These are phyloP conservation scores for Boletus subluridellus DNA, from an alignment of 1,284 basidiomycete species.

Conservation along the genomic window DNA sequence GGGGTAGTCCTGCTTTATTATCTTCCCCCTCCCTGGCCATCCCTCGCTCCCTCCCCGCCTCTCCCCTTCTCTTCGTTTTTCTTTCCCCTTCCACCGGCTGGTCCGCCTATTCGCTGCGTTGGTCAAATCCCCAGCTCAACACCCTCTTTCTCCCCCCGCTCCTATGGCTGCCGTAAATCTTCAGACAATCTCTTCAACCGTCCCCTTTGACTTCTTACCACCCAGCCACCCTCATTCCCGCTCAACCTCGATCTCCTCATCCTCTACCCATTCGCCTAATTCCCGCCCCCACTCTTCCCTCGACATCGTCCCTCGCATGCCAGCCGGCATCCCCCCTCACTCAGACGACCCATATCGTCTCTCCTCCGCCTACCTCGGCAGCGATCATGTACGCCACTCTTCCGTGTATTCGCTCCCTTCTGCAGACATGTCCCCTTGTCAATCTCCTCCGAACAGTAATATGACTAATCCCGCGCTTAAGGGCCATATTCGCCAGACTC, in stretches of 20 bases:
- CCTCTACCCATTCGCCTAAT: conserved; percentile 63
- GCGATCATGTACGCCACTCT: conserved; percentile 47
- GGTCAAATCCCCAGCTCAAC: conserved; percentile 41
- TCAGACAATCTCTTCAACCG: conserved; percentile 61
- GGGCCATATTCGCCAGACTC: conserved; percentile 65
- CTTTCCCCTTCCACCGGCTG: conserved; percentile 32
- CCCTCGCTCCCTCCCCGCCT: conserved; percentile 1
- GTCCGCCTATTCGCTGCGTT: conserved; percentile 34
- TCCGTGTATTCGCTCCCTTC: conserved; percentile 44
- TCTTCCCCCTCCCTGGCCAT: neutral
- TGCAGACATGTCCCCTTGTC: conserved; percentile 46
- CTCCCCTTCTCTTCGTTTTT: conserved; percentile 1
- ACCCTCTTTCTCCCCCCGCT: conserved; percentile 32
- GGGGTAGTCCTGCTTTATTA: conserved; percentile 22
- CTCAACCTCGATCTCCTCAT: conserved; percentile 72
- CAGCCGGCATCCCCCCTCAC: conserved; percentile 46
- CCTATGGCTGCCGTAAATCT: conserved; percentile 70
- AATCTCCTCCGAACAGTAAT: conserved; percentile 70
- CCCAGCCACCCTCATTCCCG: conserved; percentile 63
- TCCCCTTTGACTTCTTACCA: conserved; percentile 68
- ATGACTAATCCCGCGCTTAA: conserved; percentile 67
- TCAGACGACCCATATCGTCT: conserved; percentile 67
- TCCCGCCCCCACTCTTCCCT: conserved; percentile 76
- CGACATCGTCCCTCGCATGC: conserved; percentile 52
- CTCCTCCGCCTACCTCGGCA: conserved; percentile 51